Percentiles rank a stretch among this genome's conserved stretches.
Evolutionary conservation across 2,329 filamentous ascomycete genomes (phyloP).

Genomic region (Xylariaceae sp.): DNA sequence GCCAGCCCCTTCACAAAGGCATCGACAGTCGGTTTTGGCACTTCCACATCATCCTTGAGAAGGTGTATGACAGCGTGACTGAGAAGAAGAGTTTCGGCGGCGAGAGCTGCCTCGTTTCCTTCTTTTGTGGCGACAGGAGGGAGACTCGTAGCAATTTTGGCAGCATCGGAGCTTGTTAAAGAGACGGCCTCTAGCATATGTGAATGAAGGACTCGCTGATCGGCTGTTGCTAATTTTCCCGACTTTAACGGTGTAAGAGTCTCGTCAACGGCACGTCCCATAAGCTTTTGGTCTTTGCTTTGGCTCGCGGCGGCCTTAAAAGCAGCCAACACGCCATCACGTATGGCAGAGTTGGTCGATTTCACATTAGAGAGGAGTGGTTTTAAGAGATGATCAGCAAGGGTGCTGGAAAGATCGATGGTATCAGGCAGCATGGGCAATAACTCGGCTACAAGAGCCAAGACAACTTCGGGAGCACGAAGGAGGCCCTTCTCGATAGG

Average conservation of each 20-base stretch:
- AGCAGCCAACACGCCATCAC: conserved; percentile 68
- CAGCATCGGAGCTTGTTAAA: conserved; percentile 57
- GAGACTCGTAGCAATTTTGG: conserved; percentile 63
- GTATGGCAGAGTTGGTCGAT: conserved; percentile 76
- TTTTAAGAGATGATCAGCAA: conserved; percentile 73
- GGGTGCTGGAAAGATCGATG: conserved; percentile 73
- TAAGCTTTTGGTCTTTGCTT: conserved; percentile 46
- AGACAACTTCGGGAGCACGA: conserved; percentile 82
- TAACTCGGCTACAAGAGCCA: conserved; percentile 73
- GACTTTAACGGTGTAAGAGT: conserved; percentile 74
- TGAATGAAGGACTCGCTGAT: conserved; percentile 78
- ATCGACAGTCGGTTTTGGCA: conserved; percentile 66
- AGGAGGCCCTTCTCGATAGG: conserved; percentile 84
- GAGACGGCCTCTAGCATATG: conserved; percentile 70
- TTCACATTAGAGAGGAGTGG: conserved; percentile 86
- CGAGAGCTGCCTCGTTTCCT: conserved; percentile 78
- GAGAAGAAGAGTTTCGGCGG: conserved; percentile 70
- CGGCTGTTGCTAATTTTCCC: conserved; percentile 77
- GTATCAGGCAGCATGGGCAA: conserved; percentile 63
- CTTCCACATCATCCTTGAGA: conserved; percentile 54
- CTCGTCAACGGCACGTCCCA: conserved; percentile 72
- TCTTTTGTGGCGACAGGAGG: conserved; percentile 73
- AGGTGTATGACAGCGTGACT: conserved; percentile 60
- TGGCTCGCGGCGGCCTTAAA: conserved; percentile 62
- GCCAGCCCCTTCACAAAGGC: conserved; percentile 74